A percentile compares a stretch with the other conserved stretches of the same genome.
Evolutionary conservation across 441 rosid genomes (phyloP).

Genomic region (Brassica hybrid): DNA sequence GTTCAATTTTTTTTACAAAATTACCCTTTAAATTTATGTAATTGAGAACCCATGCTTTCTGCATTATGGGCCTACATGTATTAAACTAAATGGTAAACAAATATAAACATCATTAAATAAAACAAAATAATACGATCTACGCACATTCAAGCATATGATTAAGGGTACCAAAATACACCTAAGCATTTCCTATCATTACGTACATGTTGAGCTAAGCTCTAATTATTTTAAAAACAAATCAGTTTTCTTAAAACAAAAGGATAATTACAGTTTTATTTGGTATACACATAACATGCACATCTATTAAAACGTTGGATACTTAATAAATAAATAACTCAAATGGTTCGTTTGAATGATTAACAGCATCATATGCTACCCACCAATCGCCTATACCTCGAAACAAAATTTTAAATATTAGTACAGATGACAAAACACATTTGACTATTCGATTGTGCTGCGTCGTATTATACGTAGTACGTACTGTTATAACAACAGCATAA

Average conservation of each 20-base stretch:
- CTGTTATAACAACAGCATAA: slow-evolving; percentile 13
- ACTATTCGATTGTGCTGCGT: slow-evolving; percentile 18
- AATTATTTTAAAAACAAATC: background rate
- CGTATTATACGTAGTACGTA: slow-evolving; percentile 9
- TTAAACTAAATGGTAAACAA: slow-evolving; percentile 16
- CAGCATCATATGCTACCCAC: slow-evolving; percentile 41
- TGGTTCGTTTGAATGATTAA: slow-evolving; percentile 27
- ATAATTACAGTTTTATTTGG: background rate
- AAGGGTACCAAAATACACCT: slow-evolving; percentile 43
- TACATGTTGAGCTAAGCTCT: slow-evolving; percentile 17
- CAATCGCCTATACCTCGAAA: slow-evolving; percentile 18
- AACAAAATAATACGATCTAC: slow-evolving; percentile 41
- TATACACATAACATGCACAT: slow-evolving; percentile 3
- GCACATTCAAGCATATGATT: slow-evolving; percentile 47
- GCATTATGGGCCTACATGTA: slow-evolving; percentile 35
- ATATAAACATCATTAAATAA: slow-evolving; percentile 32
- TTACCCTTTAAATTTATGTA: slow-evolving; percentile 10
- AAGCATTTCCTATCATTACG: slow-evolving; percentile 38
- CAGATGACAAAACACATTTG: slow-evolving; percentile 29
- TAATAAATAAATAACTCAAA: background rate
- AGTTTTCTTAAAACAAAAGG: background rate
- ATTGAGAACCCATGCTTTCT: slow-evolving; percentile 26
- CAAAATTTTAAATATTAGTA: background rate
- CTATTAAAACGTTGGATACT: slow-evolving; percentile 15
- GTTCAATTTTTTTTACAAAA: slow-evolving; percentile 9